A percentile compares a stretch with the other conserved stretches of the same genome.
Conservation (phyloP, 495 filamentous ascomycete genomes). For the Friedmanniomyces endolithicus region DNA sequence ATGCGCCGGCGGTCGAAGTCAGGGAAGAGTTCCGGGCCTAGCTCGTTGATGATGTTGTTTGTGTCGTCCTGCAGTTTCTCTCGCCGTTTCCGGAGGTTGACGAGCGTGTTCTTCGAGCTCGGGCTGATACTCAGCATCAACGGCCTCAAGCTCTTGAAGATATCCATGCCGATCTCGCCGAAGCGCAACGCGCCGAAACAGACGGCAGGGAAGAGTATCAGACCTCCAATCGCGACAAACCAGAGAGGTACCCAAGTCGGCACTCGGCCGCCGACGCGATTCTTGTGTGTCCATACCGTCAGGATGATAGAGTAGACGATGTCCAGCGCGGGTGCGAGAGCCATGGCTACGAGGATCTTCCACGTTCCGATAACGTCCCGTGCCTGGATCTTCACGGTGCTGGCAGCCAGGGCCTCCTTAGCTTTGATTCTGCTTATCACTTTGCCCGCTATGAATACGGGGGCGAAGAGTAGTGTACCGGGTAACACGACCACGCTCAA, state of each 20-base stretch:
- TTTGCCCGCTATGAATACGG: conserved; percentile 84
- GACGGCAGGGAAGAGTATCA: conserved; percentile 73
- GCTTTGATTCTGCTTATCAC: conserved; percentile 85
- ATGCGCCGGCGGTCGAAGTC: conserved; percentile 84
- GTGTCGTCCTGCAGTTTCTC: conserved; percentile 67
- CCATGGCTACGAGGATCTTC: conserved; percentile 89
- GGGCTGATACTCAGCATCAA: conserved; percentile 83
- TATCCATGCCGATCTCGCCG: conserved; percentile 96
- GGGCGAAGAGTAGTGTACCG: conserved; percentile 74
- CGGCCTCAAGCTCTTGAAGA: conserved; percentile 83
- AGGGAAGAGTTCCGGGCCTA: conserved; percentile 91
- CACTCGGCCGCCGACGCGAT: conserved; percentile 66
- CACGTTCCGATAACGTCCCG: conserved; percentile 95
- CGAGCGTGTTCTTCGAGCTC: conserved; percentile 67
- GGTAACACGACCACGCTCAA: conserved; percentile 75
- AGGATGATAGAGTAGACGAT: conserved; percentile 62
- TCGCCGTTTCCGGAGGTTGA: conserved; percentile 62
- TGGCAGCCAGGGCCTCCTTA: conserved; percentile 76
- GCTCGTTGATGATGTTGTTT: conserved; percentile 81
- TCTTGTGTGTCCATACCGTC: conserved; percentile 64
- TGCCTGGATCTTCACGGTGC: conserved; percentile 86
- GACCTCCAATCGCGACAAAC: conserved; percentile 55
- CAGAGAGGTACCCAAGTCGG: conserved; percentile 72
- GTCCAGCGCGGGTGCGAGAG: conserved; percentile 77
- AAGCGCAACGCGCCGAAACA: conserved; percentile 91